These are phyloP conservation scores for Stephanodiscus minutulus DNA, from an alignment of 108 stramenopile genomes.

Conservation along the genomic window DNA sequence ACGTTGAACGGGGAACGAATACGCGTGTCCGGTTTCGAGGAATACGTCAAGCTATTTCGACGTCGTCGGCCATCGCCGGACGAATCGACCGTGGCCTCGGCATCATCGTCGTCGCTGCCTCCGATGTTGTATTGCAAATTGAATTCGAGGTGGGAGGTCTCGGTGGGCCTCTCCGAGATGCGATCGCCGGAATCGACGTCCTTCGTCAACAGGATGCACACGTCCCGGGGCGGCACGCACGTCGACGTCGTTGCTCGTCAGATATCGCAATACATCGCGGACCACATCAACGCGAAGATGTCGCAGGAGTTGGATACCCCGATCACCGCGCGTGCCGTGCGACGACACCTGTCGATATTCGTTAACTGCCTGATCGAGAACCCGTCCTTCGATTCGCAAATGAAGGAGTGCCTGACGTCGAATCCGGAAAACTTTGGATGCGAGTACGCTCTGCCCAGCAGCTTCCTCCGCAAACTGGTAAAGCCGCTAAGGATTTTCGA, in stretches of 20 bases:
- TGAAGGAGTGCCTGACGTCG: constrained; percentile 96
- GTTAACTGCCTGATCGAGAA: constrained; percentile 96
- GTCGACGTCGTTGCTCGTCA: constrained; percentile 78
- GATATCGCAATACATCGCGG: constrained; percentile 69
- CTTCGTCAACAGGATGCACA: constrained; percentile 93
- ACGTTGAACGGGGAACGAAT: constrained; percentile 58
- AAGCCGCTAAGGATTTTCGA: constrained; percentile 34
- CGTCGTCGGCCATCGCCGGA: not conserved
- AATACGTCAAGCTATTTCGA: constrained; percentile 49
- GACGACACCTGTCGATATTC: constrained; percentile 90
- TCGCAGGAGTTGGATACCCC: constrained; percentile 35
- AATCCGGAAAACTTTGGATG: constrained; percentile 86
- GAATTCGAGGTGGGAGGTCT: constrained; percentile 71
- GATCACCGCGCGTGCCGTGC: constrained; percentile 73
- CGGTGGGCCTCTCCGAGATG: constrained; percentile 62
- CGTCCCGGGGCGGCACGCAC: constrained; percentile 86
- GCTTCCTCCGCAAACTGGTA: constrained; percentile 60
- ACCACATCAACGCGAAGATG: constrained; percentile 61
- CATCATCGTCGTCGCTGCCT: constrained; percentile 19
- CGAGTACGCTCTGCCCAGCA: constrained; percentile 47
- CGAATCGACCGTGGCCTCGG: not conserved
- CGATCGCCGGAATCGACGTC: constrained; percentile 67
- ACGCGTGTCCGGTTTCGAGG: constrained; percentile 40
- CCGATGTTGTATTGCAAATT: constrained; percentile 46
- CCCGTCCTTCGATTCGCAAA: constrained; percentile 98